Evolutionary conservation across 768 basidiomycete species (phyloP).

Genomic region (Tulasnella sp.): DNA sequence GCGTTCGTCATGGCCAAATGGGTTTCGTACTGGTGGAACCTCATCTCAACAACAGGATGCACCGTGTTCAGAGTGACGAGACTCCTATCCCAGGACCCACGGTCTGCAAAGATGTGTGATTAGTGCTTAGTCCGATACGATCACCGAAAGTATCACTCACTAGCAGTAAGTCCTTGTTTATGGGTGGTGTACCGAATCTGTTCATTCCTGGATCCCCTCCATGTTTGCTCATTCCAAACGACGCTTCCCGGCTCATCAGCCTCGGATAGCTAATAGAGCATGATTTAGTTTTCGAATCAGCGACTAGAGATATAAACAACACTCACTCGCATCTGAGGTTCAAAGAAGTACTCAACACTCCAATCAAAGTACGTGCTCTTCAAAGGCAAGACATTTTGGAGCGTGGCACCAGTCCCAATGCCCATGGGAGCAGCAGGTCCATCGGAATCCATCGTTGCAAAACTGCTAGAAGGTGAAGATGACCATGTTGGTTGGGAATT

Average conservation of each 20-base stretch:
- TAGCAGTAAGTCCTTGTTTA: slow-evolving; percentile 59
- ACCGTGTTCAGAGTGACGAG: slow-evolving; percentile 52
- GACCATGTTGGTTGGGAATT: neutral
- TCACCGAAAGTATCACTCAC: slow-evolving; percentile 36
- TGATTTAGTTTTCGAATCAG: slow-evolving; percentile 9
- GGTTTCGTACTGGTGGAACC: slow-evolving; percentile 87
- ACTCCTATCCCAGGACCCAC: slow-evolving; percentile 59
- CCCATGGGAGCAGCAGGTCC: slow-evolving; percentile 47
- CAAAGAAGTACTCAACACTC: slow-evolving; percentile 95
- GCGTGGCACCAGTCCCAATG: slow-evolving; percentile 54
- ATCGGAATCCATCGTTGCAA: slow-evolving; percentile 12
- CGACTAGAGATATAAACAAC: neutral
- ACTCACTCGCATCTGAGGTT: slow-evolving; percentile 94
- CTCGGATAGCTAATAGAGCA: slow-evolving; percentile 47
- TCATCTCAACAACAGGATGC: slow-evolving; percentile 61
- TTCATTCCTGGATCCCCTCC: slow-evolving; percentile 88
- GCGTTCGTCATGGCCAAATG: slow-evolving; percentile 83
- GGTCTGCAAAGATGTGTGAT: slow-evolving; percentile 33
- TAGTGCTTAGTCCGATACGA: slow-evolving; percentile 3
- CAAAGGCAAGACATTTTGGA: slow-evolving; percentile 66
- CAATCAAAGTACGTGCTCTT: slow-evolving; percentile 92
- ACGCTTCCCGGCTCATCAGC: slow-evolving; percentile 91
- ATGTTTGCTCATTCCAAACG: slow-evolving; percentile 90
- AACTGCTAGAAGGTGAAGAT: slow-evolving; percentile 7
- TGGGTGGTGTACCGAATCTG: slow-evolving; percentile 58